Evolutionary conservation across 208 protist genomes (phyloP), one percentile per base, ranked within the genome.

Genomic region (Crithidia fasciculata): DNA sequence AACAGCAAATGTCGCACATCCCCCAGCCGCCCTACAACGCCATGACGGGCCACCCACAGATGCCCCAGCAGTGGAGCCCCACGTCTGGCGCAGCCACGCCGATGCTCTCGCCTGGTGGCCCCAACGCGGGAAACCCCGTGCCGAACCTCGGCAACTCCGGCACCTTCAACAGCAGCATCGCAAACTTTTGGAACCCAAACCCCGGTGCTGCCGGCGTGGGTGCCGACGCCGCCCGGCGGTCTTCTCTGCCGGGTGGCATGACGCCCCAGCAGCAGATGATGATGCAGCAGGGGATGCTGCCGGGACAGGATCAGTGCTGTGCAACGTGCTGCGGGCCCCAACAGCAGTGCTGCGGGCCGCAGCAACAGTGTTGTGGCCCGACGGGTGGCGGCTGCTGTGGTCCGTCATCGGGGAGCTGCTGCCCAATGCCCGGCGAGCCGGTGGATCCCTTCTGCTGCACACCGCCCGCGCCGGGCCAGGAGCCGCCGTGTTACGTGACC

Each of bases 401-500:
- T n/a, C n/a, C 45, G 36, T 28, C 55, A 8, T n/a, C 56, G 8
- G 45, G 52, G n/a, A 60, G 28, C 43, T 79, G 60, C 62, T 84
- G 86, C 28, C 80, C 66, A 54, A 63, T 63, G 57, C 77, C 78
- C 8, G 81, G 79, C 5, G 80, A 87, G 62, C 87, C 89, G 10
- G 41, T 88, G 44, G 79, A 93, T 40, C 88, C 82, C 0, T 93
- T 84, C 66, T 87, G 78, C 70, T 93, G 90, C 69, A 72, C 82
- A 3, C 81, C 81, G 45, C 28, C 76, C 28, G 53, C 72, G 41
- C 72, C 82, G 2, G 69, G 63, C 15, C 57, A 84, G 50, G 59
- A 57, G 28, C 72, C 61, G 49, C 50, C 78, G 16, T 88, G 78
- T 52, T 70, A 81, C 56, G 78, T 82, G 52, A 85, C 79, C 44